Evolutionary conservation across 805 yeast genomes (phyloP).

Genomic region (Yarrowia yakushimensis): DNA sequence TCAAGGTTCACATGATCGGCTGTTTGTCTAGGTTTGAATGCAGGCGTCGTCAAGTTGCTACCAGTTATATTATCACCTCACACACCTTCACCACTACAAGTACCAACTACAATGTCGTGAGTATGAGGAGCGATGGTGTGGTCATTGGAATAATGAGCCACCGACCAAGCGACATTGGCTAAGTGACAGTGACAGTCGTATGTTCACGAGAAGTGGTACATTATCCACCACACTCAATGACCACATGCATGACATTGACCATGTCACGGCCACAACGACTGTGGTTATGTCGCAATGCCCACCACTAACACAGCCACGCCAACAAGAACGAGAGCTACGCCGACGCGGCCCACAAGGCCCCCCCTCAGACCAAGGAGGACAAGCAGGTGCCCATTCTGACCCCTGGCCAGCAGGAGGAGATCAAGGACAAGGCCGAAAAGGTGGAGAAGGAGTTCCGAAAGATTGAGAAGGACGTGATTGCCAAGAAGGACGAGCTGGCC

Average conservation of each 20-base stretch:
- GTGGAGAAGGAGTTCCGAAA: conserved; percentile 24
- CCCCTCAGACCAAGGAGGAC: conserved; percentile 20
- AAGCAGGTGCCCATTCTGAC: conserved; percentile 12
- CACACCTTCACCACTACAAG: background rate
- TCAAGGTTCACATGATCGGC: conserved; percentile 7
- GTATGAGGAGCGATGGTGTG: no score
- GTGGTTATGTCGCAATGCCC: no score
- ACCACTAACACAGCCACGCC: conserved; percentile 4
- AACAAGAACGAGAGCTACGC: conserved; percentile 25
- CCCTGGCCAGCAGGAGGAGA: conserved; percentile 20
- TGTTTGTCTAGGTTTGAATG: conserved; percentile 4
- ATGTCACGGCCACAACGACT: no score
- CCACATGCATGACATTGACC: no score
- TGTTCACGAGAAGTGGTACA: no score
- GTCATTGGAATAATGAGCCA: no score
- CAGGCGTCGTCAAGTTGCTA: conserved; percentile 25
- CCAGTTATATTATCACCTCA: conserved; percentile 19
- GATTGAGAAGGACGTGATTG: conserved; percentile 35
- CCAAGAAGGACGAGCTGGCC: conserved; percentile 34
- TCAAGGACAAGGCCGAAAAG: conserved; percentile 20
- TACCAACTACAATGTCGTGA: conserved; percentile 4
- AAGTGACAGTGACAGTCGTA: no score
- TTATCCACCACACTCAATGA: no score
- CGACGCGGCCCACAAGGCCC: conserved; percentile 25
- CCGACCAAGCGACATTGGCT: no score